Base-by-base conservation (phyloP, 2,329 filamentous ascomycete genomes). In the Biscogniauxia sp. region DNA sequence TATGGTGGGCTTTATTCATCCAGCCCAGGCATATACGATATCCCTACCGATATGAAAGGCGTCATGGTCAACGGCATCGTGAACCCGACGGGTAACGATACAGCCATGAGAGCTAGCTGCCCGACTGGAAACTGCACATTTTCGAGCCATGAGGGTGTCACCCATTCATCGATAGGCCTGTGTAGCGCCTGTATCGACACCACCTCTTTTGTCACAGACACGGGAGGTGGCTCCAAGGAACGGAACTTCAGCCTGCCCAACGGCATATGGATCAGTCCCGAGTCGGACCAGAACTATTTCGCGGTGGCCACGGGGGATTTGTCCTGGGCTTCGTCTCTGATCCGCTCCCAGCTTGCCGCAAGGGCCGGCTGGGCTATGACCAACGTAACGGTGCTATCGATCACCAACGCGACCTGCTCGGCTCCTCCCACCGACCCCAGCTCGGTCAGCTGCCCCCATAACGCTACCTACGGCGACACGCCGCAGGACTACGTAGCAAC, bases 1-100 rank as follows among this genome's bases (percentile, higher is more conserved):
- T 26, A 49, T 8, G 50, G 51, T 23, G 45, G 56, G 5, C 64
- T 65, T 51, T 70, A 70, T 41, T 63, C 65, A 0, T 32, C 66
- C 8, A 66, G 58, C 2, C 67, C 66, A 0, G 69, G 69, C 1
- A 6, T 11, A 3, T 72, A 59, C 20, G 64, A 73, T 45, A 26
- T 70, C 5, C 66, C 69, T 52, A 61, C 67, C 1, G 72, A 72
- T 54, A 72, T 74, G 69, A 73, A 73, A 57, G 67, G 68, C 25
- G 60, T 70, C 17, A 72, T 74, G 68, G 61, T 74, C 55, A 66
- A 71, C 41, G 72, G 66, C 5, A 59, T 74, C 17, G 68, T 66
- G 2, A 67, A 71, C 25, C 71, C 70, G 1, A 58, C 54, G 1
- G 62, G 69, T 20, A 61, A 68, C 51, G 68, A 71, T 56, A 51